Base-by-base conservation (phyloP, 371 early-diverging fungal species). In the Mucor ambiguus region DNA sequence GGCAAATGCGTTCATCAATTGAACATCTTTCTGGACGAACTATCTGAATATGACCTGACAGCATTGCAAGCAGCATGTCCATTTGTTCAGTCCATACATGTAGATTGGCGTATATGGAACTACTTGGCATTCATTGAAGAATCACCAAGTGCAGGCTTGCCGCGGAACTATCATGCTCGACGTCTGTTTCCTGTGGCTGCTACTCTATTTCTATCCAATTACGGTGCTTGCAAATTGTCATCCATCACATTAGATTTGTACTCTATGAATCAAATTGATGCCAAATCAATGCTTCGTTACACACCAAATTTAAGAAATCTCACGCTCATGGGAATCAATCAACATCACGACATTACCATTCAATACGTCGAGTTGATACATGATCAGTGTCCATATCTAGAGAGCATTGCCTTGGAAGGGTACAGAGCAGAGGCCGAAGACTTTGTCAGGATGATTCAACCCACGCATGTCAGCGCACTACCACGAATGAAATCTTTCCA, bases 31-130 rank as follows among this genome's bases (percentile, higher is more conserved):
- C 24, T 67, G 16, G 58, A 49, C 26, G 28, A 60, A 56, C 26
- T 67, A 28, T 29, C 61, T 2, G 56, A 67, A 67, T 26, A 58
- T 8, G 62, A 67, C 22, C 37, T 67, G 35, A 20, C 16, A 22
- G 11, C 11, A 12, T 30, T 62, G 4, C 57, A 67, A 46, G 10
- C 24, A 3, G 9, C 57, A 14, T 67, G 68, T 38, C 68, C 68
- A 0, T 57, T 29, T 33, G 41, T 67, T 26, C 68, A 62, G 41
- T 46, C 68, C 2, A 41, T 67, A 20, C 63, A 67, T 38, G 22
- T 67, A 20, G 63, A 67, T 41, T 57, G 68, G 58, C 58, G 63
- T 22, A 67, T 62, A 7, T 67, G 67, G 67, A 61, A 67, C 43
- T 66, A 66, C 30, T 29, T 60, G 10, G 46, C 24, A n/a, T 64